A percentile compares a stretch with the other conserved stretches of the same genome.
phyloP scores from a whole-genome alignment of 208 protist genomes.

The Jaenimonas drosophilae region DNA sequence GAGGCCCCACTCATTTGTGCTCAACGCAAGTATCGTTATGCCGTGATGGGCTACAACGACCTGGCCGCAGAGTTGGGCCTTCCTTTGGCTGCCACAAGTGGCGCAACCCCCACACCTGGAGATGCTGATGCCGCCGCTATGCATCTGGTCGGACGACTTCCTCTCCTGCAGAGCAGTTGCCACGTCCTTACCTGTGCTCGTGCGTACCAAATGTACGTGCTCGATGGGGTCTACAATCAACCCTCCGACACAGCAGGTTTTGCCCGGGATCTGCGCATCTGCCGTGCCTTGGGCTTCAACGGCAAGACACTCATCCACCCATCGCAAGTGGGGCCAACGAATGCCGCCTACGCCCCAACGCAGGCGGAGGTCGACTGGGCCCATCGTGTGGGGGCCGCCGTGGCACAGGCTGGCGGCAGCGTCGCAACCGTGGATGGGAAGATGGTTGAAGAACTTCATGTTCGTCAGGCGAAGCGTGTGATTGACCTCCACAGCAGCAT shows the following conservation, averaged over 20 bases:
- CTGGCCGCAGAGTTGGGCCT: conserved; percentile 41
- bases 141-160: conserved; percentile 18
- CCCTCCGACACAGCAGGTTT: conserved; percentile 60
- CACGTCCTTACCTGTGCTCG: conserved; percentile 62
- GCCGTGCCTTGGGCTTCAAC: conserved; percentile 62
- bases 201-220: conserved; percentile 48
- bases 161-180: conserved; percentile 28
- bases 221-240: conserved; percentile 75
- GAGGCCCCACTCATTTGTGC: conserved; percentile 56
- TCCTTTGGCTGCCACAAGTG: background rate
- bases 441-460: conserved; percentile 64
- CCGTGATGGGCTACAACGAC: conserved; percentile 62
- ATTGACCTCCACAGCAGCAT: conserved; percentile 22
- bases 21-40: conserved; percentile 48
- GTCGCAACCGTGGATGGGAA: conserved; percentile 42
- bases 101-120: background rate
- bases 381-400: conserved; percentile 19
- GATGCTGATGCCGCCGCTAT: background rate
- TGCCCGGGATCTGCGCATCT: conserved; percentile 26
- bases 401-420: conserved; percentile 12
- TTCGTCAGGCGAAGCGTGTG: conserved; percentile 28
- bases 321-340: conserved; percentile 47
- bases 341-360: conserved; percentile 49
- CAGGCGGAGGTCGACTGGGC: conserved; percentile 60
- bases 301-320: conserved; percentile 73